Conservation (phyloP, 768 basidiomycete species). For the Russula brevipes region DNA sequence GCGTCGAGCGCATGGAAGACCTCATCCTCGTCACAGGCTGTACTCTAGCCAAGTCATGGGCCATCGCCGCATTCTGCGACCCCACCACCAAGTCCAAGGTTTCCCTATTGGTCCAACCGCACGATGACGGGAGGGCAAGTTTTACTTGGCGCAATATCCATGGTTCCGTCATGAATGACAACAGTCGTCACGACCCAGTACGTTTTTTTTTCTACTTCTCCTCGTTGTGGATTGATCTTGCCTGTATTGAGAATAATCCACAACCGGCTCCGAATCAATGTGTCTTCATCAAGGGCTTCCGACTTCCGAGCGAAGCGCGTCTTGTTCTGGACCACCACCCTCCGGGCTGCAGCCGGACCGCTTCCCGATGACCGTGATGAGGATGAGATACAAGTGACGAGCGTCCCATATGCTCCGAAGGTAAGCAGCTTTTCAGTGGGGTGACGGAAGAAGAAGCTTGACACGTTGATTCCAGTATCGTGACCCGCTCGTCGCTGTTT, state of each 20-base stretch:
- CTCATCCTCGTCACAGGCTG: background rate
- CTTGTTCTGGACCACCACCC: no score
- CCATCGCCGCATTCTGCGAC: background rate
- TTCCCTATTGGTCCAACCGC: no score
- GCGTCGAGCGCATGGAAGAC: background rate
- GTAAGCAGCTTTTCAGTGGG: background rate
- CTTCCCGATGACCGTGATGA: background rate
- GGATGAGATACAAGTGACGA: background rate
- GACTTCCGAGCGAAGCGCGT: no score
- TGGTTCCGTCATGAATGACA: no score
- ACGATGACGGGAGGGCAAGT: no score
- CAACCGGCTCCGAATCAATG: no score
- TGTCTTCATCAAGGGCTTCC: no score
- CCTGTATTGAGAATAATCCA: no score
- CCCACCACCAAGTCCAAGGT: background rate
- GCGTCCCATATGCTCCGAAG: background rate
- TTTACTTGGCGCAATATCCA: no score
- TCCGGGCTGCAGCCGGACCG: constrained; percentile 6
- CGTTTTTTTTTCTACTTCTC: no score
- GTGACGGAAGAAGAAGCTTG: background rate
- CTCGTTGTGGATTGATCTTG: no score
- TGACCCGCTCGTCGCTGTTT: constrained; percentile 9
- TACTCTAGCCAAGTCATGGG: background rate
- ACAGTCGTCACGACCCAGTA: no score
- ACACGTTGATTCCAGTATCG: background rate